Base-by-base conservation (phyloP, 495 filamentous ascomycete species). In the Aspergillus nanangensis region DNA sequence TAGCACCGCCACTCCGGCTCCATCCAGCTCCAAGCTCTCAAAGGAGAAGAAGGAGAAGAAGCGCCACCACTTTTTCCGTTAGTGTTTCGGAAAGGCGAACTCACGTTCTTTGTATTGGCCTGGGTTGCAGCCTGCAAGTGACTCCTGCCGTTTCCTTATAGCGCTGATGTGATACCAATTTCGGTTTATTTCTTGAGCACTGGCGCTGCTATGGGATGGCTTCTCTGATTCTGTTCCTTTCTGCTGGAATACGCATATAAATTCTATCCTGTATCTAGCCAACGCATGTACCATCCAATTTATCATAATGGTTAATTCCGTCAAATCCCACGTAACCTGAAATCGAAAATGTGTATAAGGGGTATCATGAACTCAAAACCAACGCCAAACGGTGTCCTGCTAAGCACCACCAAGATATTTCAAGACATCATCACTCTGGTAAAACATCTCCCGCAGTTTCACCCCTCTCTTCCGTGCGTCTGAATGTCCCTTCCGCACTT, bases 331-430 rank as follows among this genome's bases (percentile, higher is more conserved):
- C 17, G 14, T 31, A 21, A 7, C 5, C 15, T 1, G n/a, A 27
- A n/a, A 44, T n/a, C 15, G 13, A 44, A 22, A 44, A 34, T 11
- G 21, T 18, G 13, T 18, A n/a, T 29, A 2, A 44, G 29, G 24
- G 18, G 41, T 29, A 31, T 44, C 27, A 32, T 19, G 21, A 10
- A n/a, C 29, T 32, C n/a, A n/a, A n/a, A 44, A 31, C 18, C 11
- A 33, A 44, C 20, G 41, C 41, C 41, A 47, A 36, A 44, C n/a
- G n/a, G n/a, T n/a, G n/a, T n/a, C n/a, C n/a, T n/a, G n/a, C n/a
- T n/a, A n/a, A n/a, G n/a, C n/a, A n/a, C n/a, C 61, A 21, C 85
- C 81, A 22, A 95, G 68, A 61, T 91, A 90, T 61, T 66, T 82
- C 59, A 88, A 78, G 44, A 91, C 66, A 52, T 90, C 82, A 35